phyloP scores from a whole-genome alignment of 1,284 basidiomycete species.

The Porodaedalea pini region DNA sequence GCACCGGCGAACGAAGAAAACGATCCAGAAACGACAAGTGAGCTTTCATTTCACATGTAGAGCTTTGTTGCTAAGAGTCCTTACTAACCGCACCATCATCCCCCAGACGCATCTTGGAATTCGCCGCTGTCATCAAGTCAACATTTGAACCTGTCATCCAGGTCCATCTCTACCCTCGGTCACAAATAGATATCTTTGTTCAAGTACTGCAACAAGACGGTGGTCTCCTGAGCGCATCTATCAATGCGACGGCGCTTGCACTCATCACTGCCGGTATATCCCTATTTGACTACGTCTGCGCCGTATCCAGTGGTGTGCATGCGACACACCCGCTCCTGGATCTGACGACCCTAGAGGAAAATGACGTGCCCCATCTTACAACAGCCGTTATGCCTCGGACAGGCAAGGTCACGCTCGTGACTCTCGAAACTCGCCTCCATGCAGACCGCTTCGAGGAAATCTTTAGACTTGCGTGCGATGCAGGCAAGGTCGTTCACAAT shows the following conservation, averaged over 20 bases:
- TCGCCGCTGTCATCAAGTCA: slow-evolving; percentile 83
- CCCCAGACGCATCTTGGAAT: slow-evolving; percentile 80
- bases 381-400: slow-evolving; percentile 86
- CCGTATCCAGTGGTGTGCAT: slow-evolving; percentile 79
- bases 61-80: not conserved
- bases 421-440: slow-evolving; percentile 92
- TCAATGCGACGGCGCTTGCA: slow-evolving; percentile 93
- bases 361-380: slow-evolving; percentile 83
- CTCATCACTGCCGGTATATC: slow-evolving; percentile 89
- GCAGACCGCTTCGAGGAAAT: slow-evolving; percentile 92
- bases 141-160: slow-evolving; percentile 96
- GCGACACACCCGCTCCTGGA: slow-evolving; percentile 79
- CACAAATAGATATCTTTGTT: slow-evolving; percentile 90
- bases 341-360: slow-evolving; percentile 85
- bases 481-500: slow-evolving; percentile 70
- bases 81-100: slow-evolving; percentile 15
- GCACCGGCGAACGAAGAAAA: slow-evolving; percentile 75
- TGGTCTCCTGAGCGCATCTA: slow-evolving; percentile 86
- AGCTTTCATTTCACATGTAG: slow-evolving; percentile 31
- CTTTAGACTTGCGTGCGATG: slow-evolving; percentile 75
- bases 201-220: slow-evolving; percentile 94
- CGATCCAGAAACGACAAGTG: slow-evolving; percentile 85
- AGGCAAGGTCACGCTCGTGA: slow-evolving; percentile 80
- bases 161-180: slow-evolving; percentile 87
- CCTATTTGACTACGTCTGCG: slow-evolving; percentile 86